phyloP scores from a whole-genome alignment of 2,329 filamentous ascomycete genomes.

The Ceratocystis destructans region DNA sequence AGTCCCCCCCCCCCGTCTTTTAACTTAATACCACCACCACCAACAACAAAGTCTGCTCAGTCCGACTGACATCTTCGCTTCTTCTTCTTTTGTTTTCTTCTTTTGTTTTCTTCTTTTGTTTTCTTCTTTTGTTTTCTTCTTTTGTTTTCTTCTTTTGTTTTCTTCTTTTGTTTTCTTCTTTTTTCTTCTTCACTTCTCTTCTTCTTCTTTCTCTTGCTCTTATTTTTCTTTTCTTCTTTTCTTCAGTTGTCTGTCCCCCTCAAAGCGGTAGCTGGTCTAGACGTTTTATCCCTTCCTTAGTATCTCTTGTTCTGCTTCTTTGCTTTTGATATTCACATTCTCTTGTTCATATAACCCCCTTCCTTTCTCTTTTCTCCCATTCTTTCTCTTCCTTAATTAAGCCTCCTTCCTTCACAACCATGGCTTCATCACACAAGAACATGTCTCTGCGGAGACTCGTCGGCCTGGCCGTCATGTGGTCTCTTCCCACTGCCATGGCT shows the following conservation, averaged over 20 bases:
- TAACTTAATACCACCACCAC: neutral
- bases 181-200: neutral
- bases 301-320: neutral
- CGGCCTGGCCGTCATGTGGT: conserved; percentile 21
- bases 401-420: conserved; percentile 11
- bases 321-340: conserved; percentile 2
- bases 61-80: neutral
- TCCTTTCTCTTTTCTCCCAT: neutral
- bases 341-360: neutral
- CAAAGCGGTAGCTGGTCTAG: conserved; percentile 10
- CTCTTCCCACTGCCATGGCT: conserved; percentile 22
- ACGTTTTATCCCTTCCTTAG: conserved; percentile 6
- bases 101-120: neutral
- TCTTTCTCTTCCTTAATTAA: neutral
- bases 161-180: neutral
- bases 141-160: neutral
- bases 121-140: neutral
- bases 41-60: too few relatives aligned
- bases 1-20: neutral
- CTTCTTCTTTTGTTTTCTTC: neutral
- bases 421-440: conserved; percentile 21
- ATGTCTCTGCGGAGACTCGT: conserved; percentile 16
- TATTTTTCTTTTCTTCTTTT: neutral
- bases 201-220: neutral
- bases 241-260: conserved; percentile 10